phyloP scores from a whole-genome alignment of 169 alveolate species.

The Plasmodium falciparum region DNA sequence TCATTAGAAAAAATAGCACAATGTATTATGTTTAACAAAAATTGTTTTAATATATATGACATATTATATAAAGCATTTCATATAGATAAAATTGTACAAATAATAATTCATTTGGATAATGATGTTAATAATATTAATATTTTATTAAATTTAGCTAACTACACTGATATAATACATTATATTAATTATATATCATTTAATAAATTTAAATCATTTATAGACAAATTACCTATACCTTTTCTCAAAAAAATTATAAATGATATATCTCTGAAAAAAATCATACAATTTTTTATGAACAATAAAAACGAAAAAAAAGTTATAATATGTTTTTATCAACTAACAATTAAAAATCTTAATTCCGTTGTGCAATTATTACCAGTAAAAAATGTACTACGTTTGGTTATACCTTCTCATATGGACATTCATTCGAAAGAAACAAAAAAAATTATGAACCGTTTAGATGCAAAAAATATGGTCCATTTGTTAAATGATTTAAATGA shows the following conservation, averaged over 20 bases:
- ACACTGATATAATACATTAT: constrained; percentile 29
- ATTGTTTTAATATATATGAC: constrained; percentile 8
- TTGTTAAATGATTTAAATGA: constrained; percentile 31
- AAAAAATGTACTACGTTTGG: not conserved
- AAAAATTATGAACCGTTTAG: constrained; percentile 12
- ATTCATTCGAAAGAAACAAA: not conserved
- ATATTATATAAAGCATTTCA: constrained; percentile 30
- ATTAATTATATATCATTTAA: constrained; percentile 42
- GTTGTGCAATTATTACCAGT: constrained; percentile 4
- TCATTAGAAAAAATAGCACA: constrained; percentile 27
- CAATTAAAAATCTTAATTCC: constrained; percentile 10
- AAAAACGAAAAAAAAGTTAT: constrained; percentile 12
- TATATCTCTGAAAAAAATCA: constrained; percentile 40
- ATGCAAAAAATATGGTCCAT: constrained; percentile 21
- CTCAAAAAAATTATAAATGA: constrained; percentile 62
- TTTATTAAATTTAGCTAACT: constrained; percentile 15
- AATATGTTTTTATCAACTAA: constrained; percentile 15
- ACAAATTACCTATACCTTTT: constrained; percentile 32
- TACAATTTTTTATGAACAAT: constrained; percentile 20
- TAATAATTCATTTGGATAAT: constrained; percentile 20
- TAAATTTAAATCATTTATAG: constrained; percentile 23
- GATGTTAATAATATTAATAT: constrained; percentile 11
- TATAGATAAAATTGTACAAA: constrained; percentile 34
- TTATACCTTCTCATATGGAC: not conserved
- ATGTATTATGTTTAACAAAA: constrained; percentile 6